Conservation (phyloP, 768 basidiomycete species). For the Suillus subluteus region DNA sequence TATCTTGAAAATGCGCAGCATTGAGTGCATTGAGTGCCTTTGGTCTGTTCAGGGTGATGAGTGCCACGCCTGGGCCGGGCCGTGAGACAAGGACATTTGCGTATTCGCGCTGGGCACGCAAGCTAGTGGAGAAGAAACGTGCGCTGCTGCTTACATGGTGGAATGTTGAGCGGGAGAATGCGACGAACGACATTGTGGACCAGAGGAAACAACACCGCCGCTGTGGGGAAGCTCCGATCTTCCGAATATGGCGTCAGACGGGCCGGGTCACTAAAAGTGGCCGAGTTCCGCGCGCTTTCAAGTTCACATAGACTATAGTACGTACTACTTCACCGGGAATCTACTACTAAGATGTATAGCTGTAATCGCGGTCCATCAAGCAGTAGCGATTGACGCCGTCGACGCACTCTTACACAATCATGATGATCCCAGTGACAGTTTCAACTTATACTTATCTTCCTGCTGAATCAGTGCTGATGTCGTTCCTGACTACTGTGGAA, state of each 20-base stretch:
- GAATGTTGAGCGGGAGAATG: slow-evolving; percentile 13
- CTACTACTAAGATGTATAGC: not conserved
- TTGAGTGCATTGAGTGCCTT: slow-evolving; percentile 90
- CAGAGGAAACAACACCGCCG: not conserved
- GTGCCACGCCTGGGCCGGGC: slow-evolving; percentile 69
- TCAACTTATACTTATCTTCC: not conserved
- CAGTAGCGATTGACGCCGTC: not conserved
- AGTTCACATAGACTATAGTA: not conserved
- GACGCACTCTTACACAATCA: not conserved
- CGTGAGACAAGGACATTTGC: slow-evolving; percentile 70
- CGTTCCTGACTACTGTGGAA: slow-evolving; percentile 5
- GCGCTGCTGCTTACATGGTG: slow-evolving; percentile 9
- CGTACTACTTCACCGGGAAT: too few relatives aligned
- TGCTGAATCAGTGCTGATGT: not conserved
- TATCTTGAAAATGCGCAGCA: slow-evolving; percentile 76
- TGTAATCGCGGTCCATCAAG: not conserved
- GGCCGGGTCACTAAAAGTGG: not conserved
- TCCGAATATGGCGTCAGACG: not conserved
- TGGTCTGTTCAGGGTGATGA: slow-evolving; percentile 88
- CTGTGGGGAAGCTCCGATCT: not conserved
- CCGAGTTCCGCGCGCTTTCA: not conserved
- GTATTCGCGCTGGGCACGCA: slow-evolving; percentile 43
- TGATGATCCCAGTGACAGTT: not conserved
- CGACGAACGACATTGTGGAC: slow-evolving; percentile 23
- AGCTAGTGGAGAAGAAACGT: slow-evolving; percentile 32